Percentiles rank a stretch among this genome's conserved stretches.
Conservation (phyloP, 805 yeast genomes). For the Monosporozyma aerobia region DNA sequence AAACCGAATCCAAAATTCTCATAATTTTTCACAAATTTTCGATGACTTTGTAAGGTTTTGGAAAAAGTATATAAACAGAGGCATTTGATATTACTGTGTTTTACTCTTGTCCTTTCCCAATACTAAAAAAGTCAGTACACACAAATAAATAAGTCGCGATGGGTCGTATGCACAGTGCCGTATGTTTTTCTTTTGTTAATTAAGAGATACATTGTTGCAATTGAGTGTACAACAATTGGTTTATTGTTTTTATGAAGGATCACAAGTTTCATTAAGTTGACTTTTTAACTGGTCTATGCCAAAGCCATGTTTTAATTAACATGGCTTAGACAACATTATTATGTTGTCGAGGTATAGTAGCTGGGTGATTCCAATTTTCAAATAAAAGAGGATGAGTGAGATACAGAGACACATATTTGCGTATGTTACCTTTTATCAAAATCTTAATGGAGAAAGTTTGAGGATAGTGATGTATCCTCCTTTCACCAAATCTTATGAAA, state of each 20-base stretch:
- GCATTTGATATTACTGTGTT: neutral
- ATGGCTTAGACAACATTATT: conserved; percentile 4
- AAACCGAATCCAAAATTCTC: neutral
- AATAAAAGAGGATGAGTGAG: neutral
- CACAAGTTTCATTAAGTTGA: conserved; percentile 5
- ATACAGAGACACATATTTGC: neutral
- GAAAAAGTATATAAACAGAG: neutral
- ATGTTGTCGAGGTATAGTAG: conserved; percentile 19
- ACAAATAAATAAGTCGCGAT: conserved; percentile 52
- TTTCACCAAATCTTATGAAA: neutral
- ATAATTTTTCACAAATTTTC: neutral
- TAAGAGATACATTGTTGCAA: neutral
- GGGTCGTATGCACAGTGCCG: conserved; percentile 99
- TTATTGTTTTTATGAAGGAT: conserved; percentile 4
- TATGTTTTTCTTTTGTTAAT: conserved; percentile 42
- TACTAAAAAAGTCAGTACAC: conserved; percentile 1
- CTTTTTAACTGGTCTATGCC: conserved; percentile 23
- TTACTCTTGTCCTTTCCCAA: conserved; percentile 2
- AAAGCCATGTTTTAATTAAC: neutral
- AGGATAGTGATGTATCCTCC: neutral
- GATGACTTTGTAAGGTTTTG: neutral
- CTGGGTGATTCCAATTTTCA: conserved; percentile 30
- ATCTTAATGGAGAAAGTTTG: neutral
- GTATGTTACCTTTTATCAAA: neutral
- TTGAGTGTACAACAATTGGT: neutral